phyloP scores from a whole-genome alignment of 352 stramenopile genomes.

The Elongisporangium anandrum region DNA sequence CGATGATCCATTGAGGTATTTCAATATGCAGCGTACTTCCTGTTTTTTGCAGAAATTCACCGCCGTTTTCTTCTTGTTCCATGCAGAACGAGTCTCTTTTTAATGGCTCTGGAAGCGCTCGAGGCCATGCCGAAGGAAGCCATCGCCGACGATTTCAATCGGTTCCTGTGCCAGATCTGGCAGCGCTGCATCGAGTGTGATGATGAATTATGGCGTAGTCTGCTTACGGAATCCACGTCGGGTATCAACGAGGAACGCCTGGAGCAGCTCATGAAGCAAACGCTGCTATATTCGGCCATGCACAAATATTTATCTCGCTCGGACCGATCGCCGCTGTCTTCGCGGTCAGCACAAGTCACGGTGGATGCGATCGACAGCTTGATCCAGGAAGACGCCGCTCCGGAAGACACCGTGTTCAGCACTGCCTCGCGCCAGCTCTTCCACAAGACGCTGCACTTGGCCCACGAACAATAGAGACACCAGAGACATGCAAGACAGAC shows the following conservation, averaged over 20 bases:
- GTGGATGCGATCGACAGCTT: constrained; percentile 63
- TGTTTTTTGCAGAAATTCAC: neutral
- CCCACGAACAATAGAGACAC: constrained; percentile 13
- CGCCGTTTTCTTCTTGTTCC: neutral
- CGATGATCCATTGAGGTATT: constrained; percentile 53
- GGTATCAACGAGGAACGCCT: constrained; percentile 61
- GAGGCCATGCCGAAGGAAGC: constrained; percentile 41
- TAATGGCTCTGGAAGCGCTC: constrained; percentile 65
- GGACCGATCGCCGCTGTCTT: neutral
- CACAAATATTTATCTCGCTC: constrained; percentile 37
- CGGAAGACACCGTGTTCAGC: constrained; percentile 37
- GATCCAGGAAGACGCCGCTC: constrained; percentile 42
- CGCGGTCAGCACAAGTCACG: constrained; percentile 26
- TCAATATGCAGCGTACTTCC: neutral
- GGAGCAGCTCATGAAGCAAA: constrained; percentile 61
- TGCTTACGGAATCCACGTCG: constrained; percentile 45
- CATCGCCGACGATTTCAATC: constrained; percentile 31
- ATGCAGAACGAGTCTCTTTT: constrained; percentile 59
- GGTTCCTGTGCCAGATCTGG: constrained; percentile 45
- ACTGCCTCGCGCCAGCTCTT: constrained; percentile 53
- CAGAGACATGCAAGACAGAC: neutral
- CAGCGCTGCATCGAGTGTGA: constrained; percentile 52
- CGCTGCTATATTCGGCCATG: constrained; percentile 64
- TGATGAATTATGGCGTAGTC: constrained; percentile 43
- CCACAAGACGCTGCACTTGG: constrained; percentile 71